A percentile compares a stretch with the other conserved stretches of the same genome.
phyloP scores from a whole-genome alignment of 1,284 basidiomycete genomes.

The Irpex sp. region DNA sequence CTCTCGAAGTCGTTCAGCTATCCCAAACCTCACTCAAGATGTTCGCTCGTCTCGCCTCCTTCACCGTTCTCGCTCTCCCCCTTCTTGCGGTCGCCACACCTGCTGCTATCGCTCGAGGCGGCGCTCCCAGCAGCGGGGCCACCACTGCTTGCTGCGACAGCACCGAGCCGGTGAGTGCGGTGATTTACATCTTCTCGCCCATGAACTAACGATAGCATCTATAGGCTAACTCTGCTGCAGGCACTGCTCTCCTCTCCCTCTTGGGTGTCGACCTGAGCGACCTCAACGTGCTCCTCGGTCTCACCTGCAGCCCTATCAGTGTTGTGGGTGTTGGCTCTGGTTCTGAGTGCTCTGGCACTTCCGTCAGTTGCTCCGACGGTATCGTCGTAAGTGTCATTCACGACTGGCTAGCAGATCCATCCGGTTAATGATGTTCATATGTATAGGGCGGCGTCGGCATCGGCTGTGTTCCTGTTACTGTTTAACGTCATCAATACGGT shows the following conservation, averaged over 20 bases:
- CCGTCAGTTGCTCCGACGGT: conserved; percentile 10
- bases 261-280: conserved; percentile 6
- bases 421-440: too few species aligned
- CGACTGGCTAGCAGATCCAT: too few species aligned
- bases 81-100: conserved; percentile 12
- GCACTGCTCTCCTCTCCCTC: background rate
- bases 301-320: conserved; percentile 10
- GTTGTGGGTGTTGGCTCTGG: conserved; percentile 10
- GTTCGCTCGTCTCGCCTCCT: conserved; percentile 7
- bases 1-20: conserved; percentile 1
- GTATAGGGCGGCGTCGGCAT: conserved; percentile 4
- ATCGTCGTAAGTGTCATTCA: conserved; percentile 5
- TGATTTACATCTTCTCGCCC: too few species aligned
- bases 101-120: conserved; percentile 2
- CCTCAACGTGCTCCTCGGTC: conserved; percentile 5
- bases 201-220: background rate
- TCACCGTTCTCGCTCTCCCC: conserved; percentile 4
- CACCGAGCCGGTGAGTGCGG: background rate
- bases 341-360: background rate
- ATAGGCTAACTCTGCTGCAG: conserved; percentile 6
- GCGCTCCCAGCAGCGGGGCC: background rate
- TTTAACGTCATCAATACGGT: background rate
- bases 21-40: conserved; percentile 1
- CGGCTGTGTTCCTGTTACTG: conserved; percentile 7
- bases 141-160: conserved; percentile 8